These are phyloP conservation scores for Acanthamoeba polyphaga DNA, from an alignment of 208 protist genomes.

Conservation along the genomic window DNA sequence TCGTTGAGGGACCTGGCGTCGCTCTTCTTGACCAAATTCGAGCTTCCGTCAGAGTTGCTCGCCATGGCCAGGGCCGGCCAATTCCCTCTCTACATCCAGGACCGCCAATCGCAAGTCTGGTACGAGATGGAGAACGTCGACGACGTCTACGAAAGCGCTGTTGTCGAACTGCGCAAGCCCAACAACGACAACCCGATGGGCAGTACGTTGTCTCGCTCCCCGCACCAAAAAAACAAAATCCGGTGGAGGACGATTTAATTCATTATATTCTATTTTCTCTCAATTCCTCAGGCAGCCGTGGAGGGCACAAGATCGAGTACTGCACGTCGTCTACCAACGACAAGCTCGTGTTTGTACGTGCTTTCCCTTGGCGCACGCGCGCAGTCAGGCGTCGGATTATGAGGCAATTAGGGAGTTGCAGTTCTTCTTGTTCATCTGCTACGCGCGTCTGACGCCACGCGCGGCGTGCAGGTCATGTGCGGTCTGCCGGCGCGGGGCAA, in stretches of 20 bases:
- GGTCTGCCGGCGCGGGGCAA: slow-evolving; percentile 87
- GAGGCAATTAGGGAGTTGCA: no score
- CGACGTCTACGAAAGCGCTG: slow-evolving; percentile 49
- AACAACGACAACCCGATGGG: background rate
- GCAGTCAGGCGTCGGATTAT: background rate
- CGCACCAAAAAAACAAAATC: background rate
- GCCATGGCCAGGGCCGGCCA: slow-evolving; percentile 4
- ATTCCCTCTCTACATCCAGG: slow-evolving; percentile 52
- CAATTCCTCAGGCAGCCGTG: background rate
- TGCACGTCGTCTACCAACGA: slow-evolving; percentile 38
- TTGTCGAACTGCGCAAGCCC: slow-evolving; percentile 17
- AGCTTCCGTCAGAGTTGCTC: slow-evolving; percentile 23
- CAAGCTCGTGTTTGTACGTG: slow-evolving; percentile 42
- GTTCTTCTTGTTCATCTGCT: no score
- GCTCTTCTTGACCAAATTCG: background rate
- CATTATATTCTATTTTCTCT: no score
- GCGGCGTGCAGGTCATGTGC: slow-evolving; percentile 74
- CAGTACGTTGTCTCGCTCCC: background rate
- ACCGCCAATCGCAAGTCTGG: slow-evolving; percentile 31
- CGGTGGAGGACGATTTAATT: no score
- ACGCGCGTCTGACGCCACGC: background rate
- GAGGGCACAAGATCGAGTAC: slow-evolving; percentile 45
- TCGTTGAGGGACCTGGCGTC: background rate
- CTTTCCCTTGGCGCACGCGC: background rate
- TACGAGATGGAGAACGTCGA: slow-evolving; percentile 38